A percentile compares a stretch with the other conserved stretches of the same genome.
phyloP scores from a whole-genome alignment of 768 basidiomycete species.

The Sporobolomyces roseus region DNA sequence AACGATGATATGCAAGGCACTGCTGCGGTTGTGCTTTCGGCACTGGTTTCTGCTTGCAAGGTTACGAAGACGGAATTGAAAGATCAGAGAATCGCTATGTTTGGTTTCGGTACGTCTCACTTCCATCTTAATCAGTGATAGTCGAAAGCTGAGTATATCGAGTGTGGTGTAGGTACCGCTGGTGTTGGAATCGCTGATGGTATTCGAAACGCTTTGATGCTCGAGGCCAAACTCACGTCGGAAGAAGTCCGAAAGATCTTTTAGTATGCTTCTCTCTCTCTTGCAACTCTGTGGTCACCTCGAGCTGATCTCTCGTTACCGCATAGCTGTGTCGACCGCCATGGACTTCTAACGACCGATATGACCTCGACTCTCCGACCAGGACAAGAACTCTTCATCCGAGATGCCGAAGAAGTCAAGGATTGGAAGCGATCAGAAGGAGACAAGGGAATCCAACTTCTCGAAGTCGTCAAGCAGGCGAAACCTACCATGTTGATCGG shows the following conservation, averaged over 20 bases:
- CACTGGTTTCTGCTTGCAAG: constrained; percentile 64
- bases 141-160: not conserved
- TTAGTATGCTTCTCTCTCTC: constrained; percentile 17
- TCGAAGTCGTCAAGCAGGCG: constrained; percentile 67
- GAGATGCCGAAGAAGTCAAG: constrained; percentile 47
- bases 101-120: constrained; percentile 59
- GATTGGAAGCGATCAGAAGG: constrained; percentile 28
- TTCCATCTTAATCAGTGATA: not conserved
- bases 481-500: constrained; percentile 81
- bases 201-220: constrained; percentile 68
- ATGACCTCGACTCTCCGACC: constrained; percentile 47
- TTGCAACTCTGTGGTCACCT: not conserved
- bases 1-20: constrained; percentile 86
- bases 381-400: constrained; percentile 57
- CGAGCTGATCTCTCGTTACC: not conserved
- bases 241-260: constrained; percentile 56
- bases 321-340: constrained; percentile 37
- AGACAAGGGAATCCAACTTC: constrained; percentile 56
- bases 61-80: constrained; percentile 63
- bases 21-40: constrained; percentile 68
- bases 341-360: constrained; percentile 40
- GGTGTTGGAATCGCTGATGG: constrained; percentile 75
- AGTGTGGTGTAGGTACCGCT: constrained; percentile 55
- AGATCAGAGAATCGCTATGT: constrained; percentile 72
- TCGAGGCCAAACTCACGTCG: constrained; percentile 52